A percentile compares a stretch with the other conserved stretches of the same genome.
phyloP scores from a whole-genome alignment of 306 rosid species.

The Glycine latifolia region DNA sequence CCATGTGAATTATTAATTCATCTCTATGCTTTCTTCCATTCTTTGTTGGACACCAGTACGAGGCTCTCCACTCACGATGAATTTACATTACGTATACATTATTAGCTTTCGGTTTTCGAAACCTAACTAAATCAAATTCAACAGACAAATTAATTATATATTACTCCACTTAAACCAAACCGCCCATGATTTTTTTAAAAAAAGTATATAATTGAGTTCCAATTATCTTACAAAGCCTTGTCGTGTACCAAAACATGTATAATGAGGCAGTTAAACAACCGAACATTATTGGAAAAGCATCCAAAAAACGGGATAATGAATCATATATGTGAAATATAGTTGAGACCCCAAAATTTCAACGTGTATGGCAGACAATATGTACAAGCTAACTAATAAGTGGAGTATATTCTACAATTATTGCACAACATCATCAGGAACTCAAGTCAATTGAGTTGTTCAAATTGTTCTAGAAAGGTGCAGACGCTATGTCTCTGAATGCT shows the following conservation, averaged over 20 bases:
- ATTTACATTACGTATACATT: not conserved
- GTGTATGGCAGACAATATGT: not conserved
- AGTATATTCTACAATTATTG: conserved; percentile 1
- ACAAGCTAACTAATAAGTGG: conserved; percentile 1
- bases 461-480: conserved; percentile 70
- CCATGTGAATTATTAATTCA: not conserved
- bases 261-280: not conserved
- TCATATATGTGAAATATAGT: not conserved
- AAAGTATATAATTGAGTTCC: not conserved
- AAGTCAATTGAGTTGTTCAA: not conserved
- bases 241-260: not conserved
- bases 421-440: not conserved
- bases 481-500: conserved; percentile 53
- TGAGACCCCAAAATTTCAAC: conserved; percentile 39
- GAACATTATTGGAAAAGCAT: conserved; percentile 7
- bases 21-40: not conserved
- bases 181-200: not conserved
- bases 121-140: conserved; percentile 4
- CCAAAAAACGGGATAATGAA: conserved; percentile 7
- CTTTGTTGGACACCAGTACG: not conserved
- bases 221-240: not conserved
- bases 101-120: conserved; percentile 17
- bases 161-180: conserved; percentile 23
- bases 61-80: not conserved
- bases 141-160: not conserved